Percentiles rank a stretch among this genome's conserved stretches.
phyloP scores from a whole-genome alignment of 768 basidiomycete genomes.

The Jaapia argillacea region DNA sequence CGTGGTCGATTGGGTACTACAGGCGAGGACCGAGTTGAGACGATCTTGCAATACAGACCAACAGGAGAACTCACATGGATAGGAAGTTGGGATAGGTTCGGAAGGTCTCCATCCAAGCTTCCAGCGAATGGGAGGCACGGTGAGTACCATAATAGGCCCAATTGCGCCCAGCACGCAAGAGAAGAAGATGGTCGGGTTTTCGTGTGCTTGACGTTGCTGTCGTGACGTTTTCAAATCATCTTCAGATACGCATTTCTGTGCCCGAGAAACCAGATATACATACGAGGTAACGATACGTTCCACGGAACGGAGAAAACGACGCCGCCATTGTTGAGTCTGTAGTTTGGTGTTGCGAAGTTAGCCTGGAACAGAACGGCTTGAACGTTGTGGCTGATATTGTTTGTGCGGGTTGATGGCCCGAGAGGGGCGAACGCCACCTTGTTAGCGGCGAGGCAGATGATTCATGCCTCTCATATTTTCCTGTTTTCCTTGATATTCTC shows the following conservation, averaged over 20 bases:
- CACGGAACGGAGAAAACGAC: conserved; percentile 34
- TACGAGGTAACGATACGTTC: conserved; percentile 35
- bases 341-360: no score
- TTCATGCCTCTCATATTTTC: no score
- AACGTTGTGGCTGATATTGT: no score
- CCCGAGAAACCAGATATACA: conserved; percentile 1
- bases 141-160: conserved; percentile 66
- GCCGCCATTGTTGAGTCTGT: conserved; percentile 35
- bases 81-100: conserved; percentile 65
- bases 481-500: no score
- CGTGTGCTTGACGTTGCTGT: conserved; percentile 87
- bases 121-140: conserved; percentile 72
- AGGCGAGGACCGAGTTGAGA: conserved; percentile 1
- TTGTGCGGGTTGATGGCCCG: no score
- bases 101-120: conserved; percentile 62
- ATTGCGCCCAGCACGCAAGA: conserved; percentile 65
- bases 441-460: no score
- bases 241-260: background rate
- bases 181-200: conserved; percentile 86
- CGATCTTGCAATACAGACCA: no score
- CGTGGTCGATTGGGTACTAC: conserved; percentile 67
- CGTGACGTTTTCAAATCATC: background rate
- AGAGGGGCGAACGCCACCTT: no score
- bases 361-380: no score
- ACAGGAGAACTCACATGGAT: conserved; percentile 64